A percentile compares a stretch with the other conserved stretches of the same genome.
phyloP scores from a whole-genome alignment of 371 early-diverging fungal genomes.

The Rhizopus arrhizus region DNA sequence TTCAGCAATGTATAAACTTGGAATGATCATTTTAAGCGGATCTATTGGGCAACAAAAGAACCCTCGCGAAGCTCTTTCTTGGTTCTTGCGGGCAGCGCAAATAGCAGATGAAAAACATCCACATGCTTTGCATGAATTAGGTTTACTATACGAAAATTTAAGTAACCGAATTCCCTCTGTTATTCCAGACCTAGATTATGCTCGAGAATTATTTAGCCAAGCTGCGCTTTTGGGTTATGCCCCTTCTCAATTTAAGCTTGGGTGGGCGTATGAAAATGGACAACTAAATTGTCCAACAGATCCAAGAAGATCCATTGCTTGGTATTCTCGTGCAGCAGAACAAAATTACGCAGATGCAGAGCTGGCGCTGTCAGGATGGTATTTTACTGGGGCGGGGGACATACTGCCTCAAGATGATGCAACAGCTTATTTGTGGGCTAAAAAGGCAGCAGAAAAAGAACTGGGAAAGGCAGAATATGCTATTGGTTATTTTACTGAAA shows the following conservation, averaged over 20 bases:
- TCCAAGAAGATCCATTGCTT: slow-evolving; percentile 86
- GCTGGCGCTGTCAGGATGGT: slow-evolving; percentile 87
- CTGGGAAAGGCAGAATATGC: slow-evolving; percentile 83
- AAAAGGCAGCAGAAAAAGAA: slow-evolving; percentile 78
- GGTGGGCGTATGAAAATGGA: slow-evolving; percentile 93
- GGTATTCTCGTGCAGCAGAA: slow-evolving; percentile 94
- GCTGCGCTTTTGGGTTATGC: slow-evolving; percentile 93
- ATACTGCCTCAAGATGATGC: slow-evolving; percentile 73
- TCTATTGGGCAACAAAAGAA: slow-evolving; percentile 68
- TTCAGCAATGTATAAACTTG: slow-evolving; percentile 95
- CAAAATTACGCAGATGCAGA: slow-evolving; percentile 79
- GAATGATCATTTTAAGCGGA: slow-evolving; percentile 81
- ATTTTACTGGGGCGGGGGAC: slow-evolving; percentile 76
- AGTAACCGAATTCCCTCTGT: slow-evolving; percentile 55
- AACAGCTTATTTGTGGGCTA: slow-evolving; percentile 88
- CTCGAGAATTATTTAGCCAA: slow-evolving; percentile 83
- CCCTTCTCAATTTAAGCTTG: slow-evolving; percentile 89
- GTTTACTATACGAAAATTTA: slow-evolving; percentile 69
- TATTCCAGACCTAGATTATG: slow-evolving; percentile 83
- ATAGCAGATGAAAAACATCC: slow-evolving; percentile 88
- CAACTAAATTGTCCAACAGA: slow-evolving; percentile 79
- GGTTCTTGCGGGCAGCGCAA: slow-evolving; percentile 90
- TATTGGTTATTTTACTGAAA: slow-evolving; percentile 81
- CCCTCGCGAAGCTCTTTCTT: slow-evolving; percentile 86
- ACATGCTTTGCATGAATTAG: slow-evolving; percentile 92